Base-by-base conservation (phyloP, 129 eudicot species). In the Daucus carota region DNA sequence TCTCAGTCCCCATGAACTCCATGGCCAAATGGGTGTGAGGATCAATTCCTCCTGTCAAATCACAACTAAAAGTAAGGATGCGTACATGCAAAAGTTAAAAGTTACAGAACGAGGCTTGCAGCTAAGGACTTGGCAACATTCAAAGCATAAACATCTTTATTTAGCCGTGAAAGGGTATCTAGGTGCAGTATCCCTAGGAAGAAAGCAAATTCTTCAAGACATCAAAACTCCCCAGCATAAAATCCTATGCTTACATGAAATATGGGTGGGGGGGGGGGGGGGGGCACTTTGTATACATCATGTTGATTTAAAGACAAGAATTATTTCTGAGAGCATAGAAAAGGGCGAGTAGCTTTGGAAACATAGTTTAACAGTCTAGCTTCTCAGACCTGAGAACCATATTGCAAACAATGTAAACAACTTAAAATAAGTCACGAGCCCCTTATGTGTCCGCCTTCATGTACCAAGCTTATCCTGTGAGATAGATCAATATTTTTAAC, bases 11-110 rank as follows among this genome's bases (percentile, higher is more conserved):
- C 97, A 95, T 95, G 75, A 91, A 91, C 63, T 91, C 99, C 94
- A 91, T 89, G 18, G 90, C 97, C 83, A 95, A 80, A 84, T 95
- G 99, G n/a, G 96, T 89, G 82, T 95, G 99, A 75, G 99, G 99
- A 86, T 95, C 99, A 79, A 95, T 95, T 78, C 99, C 99, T 76
- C 99, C 99, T 95, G 88, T 72, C 80, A 80, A 52, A 81, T 29
- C 81, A 75, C 28, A 63, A 81, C 43, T 62, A 63, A 45, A 70
- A 47, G 50, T 76, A 62, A 72, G 66, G 70, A 50, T 48, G 26
- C 10, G 2, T 26, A 71, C 31, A 43, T 26, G n/a, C 38, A 75
- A 7, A 36, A 67, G 11, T 34, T 24, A 9, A 62, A 26, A 31
- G 16, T 2, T 29, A 62, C 34, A 62, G 14, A 62, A 12, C 13